These are phyloP conservation scores for Cryptosporidium meleagridis DNA, from an alignment of 169 alveolate species.

Conservation along the genomic window DNA sequence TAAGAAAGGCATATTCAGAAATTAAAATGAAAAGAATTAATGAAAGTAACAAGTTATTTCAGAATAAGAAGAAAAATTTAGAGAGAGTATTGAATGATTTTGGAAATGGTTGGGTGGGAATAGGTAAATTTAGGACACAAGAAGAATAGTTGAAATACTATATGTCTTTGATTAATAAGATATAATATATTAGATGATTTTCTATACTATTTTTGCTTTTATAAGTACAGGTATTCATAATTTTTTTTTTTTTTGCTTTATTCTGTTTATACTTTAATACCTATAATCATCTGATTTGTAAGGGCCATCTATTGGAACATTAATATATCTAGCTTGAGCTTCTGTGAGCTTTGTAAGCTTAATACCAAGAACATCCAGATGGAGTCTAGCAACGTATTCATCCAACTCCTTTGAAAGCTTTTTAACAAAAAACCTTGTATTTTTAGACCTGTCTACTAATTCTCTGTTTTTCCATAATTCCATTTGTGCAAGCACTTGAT, in stretches of 20 bases:
- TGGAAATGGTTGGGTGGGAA: constrained; percentile 70
- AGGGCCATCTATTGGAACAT: constrained; percentile 94
- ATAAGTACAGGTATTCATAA: neutral
- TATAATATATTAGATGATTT: neutral
- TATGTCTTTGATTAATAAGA: neutral
- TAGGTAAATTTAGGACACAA: constrained; percentile 60
- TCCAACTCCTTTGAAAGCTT: constrained; percentile 95
- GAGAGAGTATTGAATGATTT: constrained; percentile 15
- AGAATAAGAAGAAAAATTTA: neutral
- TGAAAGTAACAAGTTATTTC: neutral
- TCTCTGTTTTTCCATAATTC: constrained; percentile 89
- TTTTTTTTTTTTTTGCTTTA: constrained; percentile 35
- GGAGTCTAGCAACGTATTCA: constrained; percentile 97
- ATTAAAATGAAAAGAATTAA: constrained; percentile 3
- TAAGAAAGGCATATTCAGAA: constrained; percentile 44
- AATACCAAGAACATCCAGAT: constrained; percentile 93
- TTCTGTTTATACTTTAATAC: constrained; percentile 82
- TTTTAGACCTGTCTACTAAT: constrained; percentile 45
- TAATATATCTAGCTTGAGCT: constrained; percentile 94
- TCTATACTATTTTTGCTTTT: neutral
- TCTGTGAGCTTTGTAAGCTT: constrained; percentile 91
- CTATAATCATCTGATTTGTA: constrained; percentile 93
- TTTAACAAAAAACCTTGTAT: constrained; percentile 87
- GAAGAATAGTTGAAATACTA: neutral
- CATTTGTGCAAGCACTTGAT: constrained; percentile 91